Percentiles rank a stretch among this genome's conserved stretches.
phyloP scores from a whole-genome alignment of 495 filamentous ascomycete species.

The Terfezia claveryi region DNA sequence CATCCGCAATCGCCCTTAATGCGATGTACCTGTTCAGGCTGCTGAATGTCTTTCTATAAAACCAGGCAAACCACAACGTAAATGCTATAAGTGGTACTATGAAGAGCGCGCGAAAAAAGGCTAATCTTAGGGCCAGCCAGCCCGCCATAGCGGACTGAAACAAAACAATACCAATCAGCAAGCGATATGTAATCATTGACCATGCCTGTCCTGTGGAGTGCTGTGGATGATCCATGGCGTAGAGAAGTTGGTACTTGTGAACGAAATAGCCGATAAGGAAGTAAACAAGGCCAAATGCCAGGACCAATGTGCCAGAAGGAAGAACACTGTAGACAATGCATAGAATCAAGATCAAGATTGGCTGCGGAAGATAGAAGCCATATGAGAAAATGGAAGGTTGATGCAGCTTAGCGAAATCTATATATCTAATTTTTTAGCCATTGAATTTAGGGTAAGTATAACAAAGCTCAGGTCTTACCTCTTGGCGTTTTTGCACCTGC shows the following conservation, averaged over 20 bases:
- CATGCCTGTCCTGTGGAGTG: conserved; percentile 87
- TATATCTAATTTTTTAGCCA: neutral
- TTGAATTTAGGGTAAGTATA: neutral
- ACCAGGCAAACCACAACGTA: conserved; percentile 69
- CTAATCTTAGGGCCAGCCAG: conserved; percentile 49
- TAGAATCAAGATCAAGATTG: conserved; percentile 76
- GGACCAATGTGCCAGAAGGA: conserved; percentile 56
- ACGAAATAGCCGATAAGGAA: conserved; percentile 78
- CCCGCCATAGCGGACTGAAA: conserved; percentile 87
- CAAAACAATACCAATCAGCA: conserved; percentile 60
- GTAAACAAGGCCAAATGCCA: conserved; percentile 66
- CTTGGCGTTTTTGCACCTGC: conserved; percentile 71
- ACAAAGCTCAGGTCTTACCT: conserved; percentile 14
- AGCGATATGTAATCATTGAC: conserved; percentile 81
- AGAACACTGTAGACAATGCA: conserved; percentile 88
- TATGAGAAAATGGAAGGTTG: conserved; percentile 82
- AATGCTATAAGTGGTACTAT: conserved; percentile 52
- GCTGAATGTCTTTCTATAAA: conserved; percentile 51
- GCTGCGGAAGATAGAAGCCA: conserved; percentile 83
- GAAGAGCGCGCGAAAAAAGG: conserved; percentile 45
- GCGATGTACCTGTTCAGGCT: conserved; percentile 84
- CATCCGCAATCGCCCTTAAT: conserved; percentile 31
- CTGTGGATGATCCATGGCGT: conserved; percentile 93
- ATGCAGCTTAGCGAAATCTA: conserved; percentile 63
- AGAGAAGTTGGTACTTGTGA: conserved; percentile 95